Percentiles rank a stretch among this genome's conserved stretches.
Evolutionary conservation across 345 rosid species (phyloP).

Genomic region (Cardamine resedifolia): DNA sequence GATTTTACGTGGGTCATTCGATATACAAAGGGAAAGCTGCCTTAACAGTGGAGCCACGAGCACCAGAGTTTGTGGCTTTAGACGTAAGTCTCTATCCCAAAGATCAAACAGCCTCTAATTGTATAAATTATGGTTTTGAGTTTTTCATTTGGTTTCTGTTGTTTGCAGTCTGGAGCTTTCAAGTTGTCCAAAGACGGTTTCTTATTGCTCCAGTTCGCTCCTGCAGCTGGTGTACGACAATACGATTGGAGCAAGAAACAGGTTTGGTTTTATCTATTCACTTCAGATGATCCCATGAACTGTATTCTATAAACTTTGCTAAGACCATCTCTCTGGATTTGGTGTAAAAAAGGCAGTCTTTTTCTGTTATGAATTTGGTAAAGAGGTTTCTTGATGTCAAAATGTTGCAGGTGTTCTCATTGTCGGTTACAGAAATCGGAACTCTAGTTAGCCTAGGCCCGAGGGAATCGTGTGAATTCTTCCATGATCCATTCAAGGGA

Average conservation of each 20-base stretch:
- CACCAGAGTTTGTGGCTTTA: conserved; percentile 76
- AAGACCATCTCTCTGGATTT: neutral
- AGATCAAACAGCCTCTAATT: neutral
- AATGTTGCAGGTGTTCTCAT: conserved; percentile 67
- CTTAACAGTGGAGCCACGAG: conserved; percentile 70
- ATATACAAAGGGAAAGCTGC: conserved; percentile 98
- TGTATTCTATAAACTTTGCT: neutral
- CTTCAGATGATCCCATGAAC: neutral
- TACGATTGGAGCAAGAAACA: conserved; percentile 97
- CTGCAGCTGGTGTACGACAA: conserved; percentile 66
- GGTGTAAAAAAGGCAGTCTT: neutral
- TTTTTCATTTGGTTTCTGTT: neutral
- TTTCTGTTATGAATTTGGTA: neutral
- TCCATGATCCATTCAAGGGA: conserved; percentile 86
- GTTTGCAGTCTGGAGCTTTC: conserved; percentile 77
- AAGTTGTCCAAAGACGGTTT: conserved; percentile 73
- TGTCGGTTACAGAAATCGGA: conserved; percentile 85
- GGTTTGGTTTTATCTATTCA: conserved; percentile 38
- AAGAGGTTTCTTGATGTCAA: neutral
- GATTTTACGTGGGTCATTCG: conserved; percentile 76
- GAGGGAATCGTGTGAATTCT: conserved; percentile 81
- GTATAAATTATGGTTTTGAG: neutral
- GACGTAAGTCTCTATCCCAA: conserved; percentile 46
- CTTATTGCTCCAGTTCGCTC: conserved; percentile 81
- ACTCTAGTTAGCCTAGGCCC: conserved; percentile 61